phyloP scores from a whole-genome alignment of 1,284 basidiomycete species.

The Austroboletus niveus region DNA sequence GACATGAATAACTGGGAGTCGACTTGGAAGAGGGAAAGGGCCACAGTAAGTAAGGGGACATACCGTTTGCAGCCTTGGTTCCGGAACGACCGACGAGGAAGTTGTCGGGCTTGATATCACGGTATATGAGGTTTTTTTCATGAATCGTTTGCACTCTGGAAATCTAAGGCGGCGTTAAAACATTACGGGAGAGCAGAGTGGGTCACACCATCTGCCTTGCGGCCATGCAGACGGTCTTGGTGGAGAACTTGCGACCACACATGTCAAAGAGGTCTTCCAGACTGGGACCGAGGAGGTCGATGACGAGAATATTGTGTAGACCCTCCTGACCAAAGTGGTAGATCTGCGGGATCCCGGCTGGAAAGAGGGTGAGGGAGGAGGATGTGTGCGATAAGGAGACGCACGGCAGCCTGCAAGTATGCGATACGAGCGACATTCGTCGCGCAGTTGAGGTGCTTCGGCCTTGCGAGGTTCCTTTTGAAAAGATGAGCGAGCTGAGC shows the following conservation, averaged over 20 bases:
- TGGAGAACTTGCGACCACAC: constrained; percentile 95
- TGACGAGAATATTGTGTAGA: constrained; percentile 95
- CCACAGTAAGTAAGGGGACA: constrained; percentile 1
- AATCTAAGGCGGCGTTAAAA: constrained; percentile 54
- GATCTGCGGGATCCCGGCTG: constrained; percentile 94
- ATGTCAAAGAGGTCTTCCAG: constrained; percentile 98
- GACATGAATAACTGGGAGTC: constrained; percentile 66
- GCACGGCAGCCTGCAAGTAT: constrained; percentile 89
- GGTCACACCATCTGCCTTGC: constrained; percentile 93
- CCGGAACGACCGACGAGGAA: constrained; percentile 95
- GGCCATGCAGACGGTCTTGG: constrained; percentile 98
- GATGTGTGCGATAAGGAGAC: constrained; percentile 54
- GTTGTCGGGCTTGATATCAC: constrained; percentile 99
- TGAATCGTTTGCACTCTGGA: constrained; percentile 97
- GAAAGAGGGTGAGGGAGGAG: constrained; percentile 11
- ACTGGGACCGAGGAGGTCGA: constrained; percentile 94
- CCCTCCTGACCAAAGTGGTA: constrained; percentile 99
- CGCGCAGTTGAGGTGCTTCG: constrained; percentile 95
- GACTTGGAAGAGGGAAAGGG: background rate
- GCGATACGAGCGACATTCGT: constrained; percentile 97
- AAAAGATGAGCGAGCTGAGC: constrained; percentile 15
- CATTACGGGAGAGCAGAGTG: background rate
- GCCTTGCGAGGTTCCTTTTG: constrained; percentile 94
- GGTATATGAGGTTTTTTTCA: constrained; percentile 98
- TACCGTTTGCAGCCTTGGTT: constrained; percentile 82